These are phyloP conservation scores for Erodium trifolium DNA, from an alignment of 441 rosid genomes.

Conservation along the genomic window DNA sequence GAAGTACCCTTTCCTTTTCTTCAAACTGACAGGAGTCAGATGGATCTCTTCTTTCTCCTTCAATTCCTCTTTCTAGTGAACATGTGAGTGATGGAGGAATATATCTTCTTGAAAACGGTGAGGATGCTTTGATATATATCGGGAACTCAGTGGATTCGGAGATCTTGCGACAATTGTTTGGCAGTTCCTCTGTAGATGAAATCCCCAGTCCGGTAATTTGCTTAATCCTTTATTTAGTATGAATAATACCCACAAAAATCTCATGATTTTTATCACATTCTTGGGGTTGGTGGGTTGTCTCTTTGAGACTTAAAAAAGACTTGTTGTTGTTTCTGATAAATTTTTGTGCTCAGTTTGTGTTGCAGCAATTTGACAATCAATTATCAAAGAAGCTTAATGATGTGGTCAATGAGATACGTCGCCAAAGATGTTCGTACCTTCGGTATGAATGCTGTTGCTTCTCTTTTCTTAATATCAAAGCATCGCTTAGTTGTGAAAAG, in stretches of 20 bases:
- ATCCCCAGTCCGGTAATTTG: conserved; percentile 57
- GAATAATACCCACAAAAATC: too few species aligned
- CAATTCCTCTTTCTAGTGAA: conserved; percentile 86
- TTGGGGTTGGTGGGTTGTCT: too few species aligned
- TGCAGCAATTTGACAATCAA: conserved; percentile 69
- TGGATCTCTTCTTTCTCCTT: conserved; percentile 50
- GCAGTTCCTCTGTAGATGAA: conserved; percentile 50
- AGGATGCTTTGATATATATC: conserved; percentile 65
- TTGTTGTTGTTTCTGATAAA: background rate
- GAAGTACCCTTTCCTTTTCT: conserved; percentile 15
- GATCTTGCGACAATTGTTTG: conserved; percentile 58
- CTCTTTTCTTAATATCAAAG: background rate
- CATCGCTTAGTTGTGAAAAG: background rate
- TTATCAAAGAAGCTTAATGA: conserved; percentile 80
- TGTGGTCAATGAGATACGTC: conserved; percentile 76
- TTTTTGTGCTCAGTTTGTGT: conserved; percentile 54
- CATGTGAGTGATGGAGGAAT: conserved; percentile 76
- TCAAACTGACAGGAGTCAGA: conserved; percentile 46
- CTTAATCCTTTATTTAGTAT: background rate
- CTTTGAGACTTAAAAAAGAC: too few species aligned
- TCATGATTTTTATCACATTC: too few species aligned
- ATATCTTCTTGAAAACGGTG: conserved; percentile 96
- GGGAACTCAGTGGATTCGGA: conserved; percentile 58
- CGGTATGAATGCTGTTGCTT: conserved; percentile 41
- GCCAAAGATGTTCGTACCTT: conserved; percentile 84